Conservation (phyloP, 129 eudicot species). For the Saussurea involucrata region DNA sequence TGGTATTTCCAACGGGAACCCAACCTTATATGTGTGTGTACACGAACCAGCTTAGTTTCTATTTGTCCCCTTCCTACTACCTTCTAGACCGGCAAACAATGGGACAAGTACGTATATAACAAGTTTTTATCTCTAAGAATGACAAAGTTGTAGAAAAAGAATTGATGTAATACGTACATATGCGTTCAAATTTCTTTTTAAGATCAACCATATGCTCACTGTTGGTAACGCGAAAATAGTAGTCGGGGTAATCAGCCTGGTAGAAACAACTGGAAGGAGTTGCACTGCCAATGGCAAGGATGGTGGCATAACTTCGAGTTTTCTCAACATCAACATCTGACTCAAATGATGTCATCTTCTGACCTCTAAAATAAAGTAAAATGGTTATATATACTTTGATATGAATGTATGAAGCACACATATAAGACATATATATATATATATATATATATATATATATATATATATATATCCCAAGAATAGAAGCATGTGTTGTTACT, state of each 20-base stretch:
- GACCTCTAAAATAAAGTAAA: neutral
- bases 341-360: neutral
- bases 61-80: neutral
- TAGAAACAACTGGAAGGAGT: conserved; percentile 6
- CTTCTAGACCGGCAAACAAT: neutral
- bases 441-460: too few species aligned
- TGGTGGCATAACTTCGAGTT: neutral
- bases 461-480: neutral
- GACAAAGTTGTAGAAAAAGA: neutral
- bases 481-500: neutral
- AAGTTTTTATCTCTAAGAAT: neutral
- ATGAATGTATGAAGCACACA: neutral
- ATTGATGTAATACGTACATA: neutral
- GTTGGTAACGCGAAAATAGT: conserved; percentile 3
- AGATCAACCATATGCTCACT: neutral
- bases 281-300: conserved; percentile 1
- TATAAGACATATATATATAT: too few species aligned
- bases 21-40: too few species aligned
- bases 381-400: neutral
- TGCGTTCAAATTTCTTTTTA: neutral
- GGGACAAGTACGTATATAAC: neutral
- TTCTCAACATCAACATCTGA: neutral
- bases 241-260: conserved; percentile 9
- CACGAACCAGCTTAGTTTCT: too few species aligned
- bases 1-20: too few species aligned